These are phyloP conservation scores for Calonectria pseudoreteaudii DNA, from an alignment of 2,329 filamentous ascomycete genomes.

Conservation along the genomic window DNA sequence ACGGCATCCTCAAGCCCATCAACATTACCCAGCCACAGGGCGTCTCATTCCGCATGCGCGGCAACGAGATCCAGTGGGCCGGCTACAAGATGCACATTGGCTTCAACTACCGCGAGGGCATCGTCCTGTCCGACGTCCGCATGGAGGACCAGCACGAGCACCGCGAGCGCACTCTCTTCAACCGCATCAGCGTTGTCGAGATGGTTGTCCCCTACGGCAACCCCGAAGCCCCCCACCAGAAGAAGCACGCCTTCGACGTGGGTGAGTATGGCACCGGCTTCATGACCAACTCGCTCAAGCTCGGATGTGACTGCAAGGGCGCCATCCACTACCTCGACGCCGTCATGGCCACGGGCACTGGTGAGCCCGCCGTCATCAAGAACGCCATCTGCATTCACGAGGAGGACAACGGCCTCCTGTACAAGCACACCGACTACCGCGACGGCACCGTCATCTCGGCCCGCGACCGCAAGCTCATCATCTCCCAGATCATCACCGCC, in stretches of 20 bases:
- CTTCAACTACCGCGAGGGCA: conserved; percentile 78
- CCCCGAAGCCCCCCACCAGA: conserved; percentile 82
- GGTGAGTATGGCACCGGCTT: conserved; percentile 86
- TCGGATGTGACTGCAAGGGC: conserved; percentile 90
- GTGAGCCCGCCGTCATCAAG: conserved; percentile 84
- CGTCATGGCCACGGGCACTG: conserved; percentile 84
- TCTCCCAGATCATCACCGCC: conserved; percentile 74
- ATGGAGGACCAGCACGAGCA: conserved; percentile 65
- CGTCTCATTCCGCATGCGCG: conserved; percentile 59
- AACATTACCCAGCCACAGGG: conserved; percentile 55
- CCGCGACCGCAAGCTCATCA: conserved; percentile 68
- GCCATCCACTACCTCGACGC: conserved; percentile 93
- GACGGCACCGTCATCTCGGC: conserved; percentile 69
- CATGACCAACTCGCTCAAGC: conserved; percentile 84
- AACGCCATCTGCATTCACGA: conserved; percentile 93
- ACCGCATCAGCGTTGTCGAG: conserved; percentile 75
- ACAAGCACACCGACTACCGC: conserved; percentile 74
- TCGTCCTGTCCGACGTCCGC: conserved; percentile 75
- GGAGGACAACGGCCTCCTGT: conserved; percentile 66
- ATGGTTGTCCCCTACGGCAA: conserved; percentile 83
- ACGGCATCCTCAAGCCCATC: conserved; percentile 51
- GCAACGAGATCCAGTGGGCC: conserved; percentile 67
- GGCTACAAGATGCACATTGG: conserved; percentile 79
- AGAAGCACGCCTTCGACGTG: conserved; percentile 85
- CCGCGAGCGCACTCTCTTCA: conserved; percentile 69